Base-by-base conservation (phyloP, 2,329 filamentous ascomycete genomes). In the Stachybotrys chlorohalonatus region DNA sequence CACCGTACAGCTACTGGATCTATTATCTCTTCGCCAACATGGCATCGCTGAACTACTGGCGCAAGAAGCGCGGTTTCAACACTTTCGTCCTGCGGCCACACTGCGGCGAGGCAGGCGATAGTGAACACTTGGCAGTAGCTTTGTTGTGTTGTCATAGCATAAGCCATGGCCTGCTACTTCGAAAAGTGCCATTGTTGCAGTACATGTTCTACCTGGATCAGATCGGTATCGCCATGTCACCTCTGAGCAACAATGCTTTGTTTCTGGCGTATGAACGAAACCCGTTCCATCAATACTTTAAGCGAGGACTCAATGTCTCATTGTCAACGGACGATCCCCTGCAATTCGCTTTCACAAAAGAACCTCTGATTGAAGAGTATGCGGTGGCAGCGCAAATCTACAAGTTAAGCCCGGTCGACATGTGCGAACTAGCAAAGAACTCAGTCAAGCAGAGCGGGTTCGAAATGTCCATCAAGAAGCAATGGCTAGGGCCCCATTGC, bases 221-320 rank as follows among this genome's bases (percentile, higher is more conserved):
- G 67, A 96, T 99, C 58, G 94, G 94, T 55, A 94, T 99, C 59
- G 94, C 94, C 57, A 99, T 99, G 94, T 97, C 93, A n/a, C 94
- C 94, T 2, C 79, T 99, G 49, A 96, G 91, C 70, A 99, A 99
- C 75, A 99, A 99, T 64, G 94, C 94, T 0, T 75, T 99, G 36
- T 99, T 99, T 74, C 75, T 99, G 53, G 91, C 93, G 1, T 97
- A 99, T 66, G 94, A 99, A 70, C 85, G 95, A 56, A 99, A 99
- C 63, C 94, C 94, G 0, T 99, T 96, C 73, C 80, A 95, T 62
- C 89, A 89, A 64, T 99, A 99, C 72, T 99, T 99, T 77, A 87
- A 89, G 66, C 86, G 94, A 54, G 94, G 94, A 0, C 74, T 99
- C 52, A 99, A 99, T 66, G 92, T 99, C 7, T 97, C 93, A 1